Evolutionary conservation across 768 basidiomycete genomes (phyloP), one percentile per base, ranked within the genome.

Genomic region (Suillus subalutaceus): DNA sequence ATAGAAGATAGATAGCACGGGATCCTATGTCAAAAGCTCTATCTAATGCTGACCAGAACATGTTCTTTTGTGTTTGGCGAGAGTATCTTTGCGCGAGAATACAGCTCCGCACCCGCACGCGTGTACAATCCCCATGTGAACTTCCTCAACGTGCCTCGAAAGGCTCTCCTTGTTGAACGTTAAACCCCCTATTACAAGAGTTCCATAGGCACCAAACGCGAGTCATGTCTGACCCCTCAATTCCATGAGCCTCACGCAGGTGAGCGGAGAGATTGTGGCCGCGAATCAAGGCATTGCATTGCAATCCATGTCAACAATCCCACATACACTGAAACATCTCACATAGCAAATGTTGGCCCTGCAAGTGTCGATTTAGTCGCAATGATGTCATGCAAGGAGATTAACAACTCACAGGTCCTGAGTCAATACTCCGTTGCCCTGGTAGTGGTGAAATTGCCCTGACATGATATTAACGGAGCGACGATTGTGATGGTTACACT

Each of bases 101-200:
- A 52, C 0, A 1, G 12, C 1, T 1, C 15, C 15, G 23, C 75
- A 76, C 23, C 6, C 6, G 6, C 75, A 76, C 0, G 64, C 63
- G 74, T 75, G 70, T 2, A 46, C 57, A 44, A 65, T 69, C 15
- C 41, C 53, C 3, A 76, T 61, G 32, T 76, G 76, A 3, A 2
- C 63, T 20, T 76, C 76, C 52, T 76, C 68, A 1, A 78, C 48
- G 15, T 76, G 75, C 1, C 76, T 41, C 40, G 6, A 1, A 6
- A 60, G 26, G 20, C 6, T 35, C 68, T 18, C 26, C 18, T 26
- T 26, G 1, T 60, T 60, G 10, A 43, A 0, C n/a, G n/a, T n/a
- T n/a, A n/a, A n/a, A n/a, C 16, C 7, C 40, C 26, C 1, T 6
- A 7, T 26, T 3, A 20, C 59, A 60, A 30, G 18, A 6, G 0